Evolutionary conservation across 805 yeast genomes (phyloP), one percentile per base, ranked within the genome.

Genomic region (Kregervanrija pseudodelftensis): DNA sequence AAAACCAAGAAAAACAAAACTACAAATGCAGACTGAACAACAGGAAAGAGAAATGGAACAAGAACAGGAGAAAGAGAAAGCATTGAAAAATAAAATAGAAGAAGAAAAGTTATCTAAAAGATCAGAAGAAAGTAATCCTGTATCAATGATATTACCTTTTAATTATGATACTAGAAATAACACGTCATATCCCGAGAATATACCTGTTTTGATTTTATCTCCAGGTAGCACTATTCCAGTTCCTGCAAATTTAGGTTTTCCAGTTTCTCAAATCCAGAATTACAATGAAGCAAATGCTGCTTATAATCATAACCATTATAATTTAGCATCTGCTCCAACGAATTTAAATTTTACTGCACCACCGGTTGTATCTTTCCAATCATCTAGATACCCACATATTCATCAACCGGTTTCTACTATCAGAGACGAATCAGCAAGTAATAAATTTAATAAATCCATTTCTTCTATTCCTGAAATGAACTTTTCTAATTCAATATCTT

Each of bases 91-190:
- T n/a, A 15, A 36, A 13, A 36, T 13, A 13, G 15, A 36, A 16
- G 15, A 13, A 12, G n/a, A 11, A 15, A 46, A 11, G 37, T 36
- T 14, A 32, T 13, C 17, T 14, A 28, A 30, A 5, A 39, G 35
- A 44, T 48, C 16, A 47, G 51, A 40, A 16, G 28, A 39, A 14
- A 22, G 12, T 14, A 40, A 35, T 12, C 11, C 43, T n/a, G 33
- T 44, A 11, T 52, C 49, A 32, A 44, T 56, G 40, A 46, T 60
- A 12, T 49, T 60, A 52, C 62, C 64, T 30, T 51, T 58, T n/a
- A 62, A 59, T 2, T 58, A 59, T 43, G 65, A 60, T 22, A 45
- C 57, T 46, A 53, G 56, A 50, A 64, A 64, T 17, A 60, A 60
- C 45, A 61, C 60, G 2, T 49, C 59, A 4, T 60, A 55, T 47